Evolutionary conservation across 805 yeast species (phyloP), one percentile per base, ranked within the genome.

Genomic region (Teunomyces funiuensis): DNA sequence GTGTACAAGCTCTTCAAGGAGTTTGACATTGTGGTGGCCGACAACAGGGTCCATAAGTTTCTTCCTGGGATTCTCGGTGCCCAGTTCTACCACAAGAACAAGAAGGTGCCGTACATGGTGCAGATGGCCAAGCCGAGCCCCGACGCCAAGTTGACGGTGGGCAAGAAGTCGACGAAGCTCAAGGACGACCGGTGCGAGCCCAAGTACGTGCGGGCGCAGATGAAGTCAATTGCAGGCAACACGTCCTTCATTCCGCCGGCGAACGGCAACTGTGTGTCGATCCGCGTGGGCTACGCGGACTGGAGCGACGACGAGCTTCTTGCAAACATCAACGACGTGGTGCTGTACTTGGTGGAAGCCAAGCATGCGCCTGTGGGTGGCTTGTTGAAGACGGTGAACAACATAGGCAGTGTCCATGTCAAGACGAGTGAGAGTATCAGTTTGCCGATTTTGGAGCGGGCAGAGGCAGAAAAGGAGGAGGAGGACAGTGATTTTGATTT

Each of bases 381-480:
- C 2, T 55, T 79, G 3, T 57, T 81, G 20, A 66, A 66, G 42
- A 73, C 65, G 1, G 43, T 71, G 15, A 63, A 66, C 13, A 73
- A 72, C 28, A 64, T 85, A 9, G 69, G 60, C 9, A 76, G 74
- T 18, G 60, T 83, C 11, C 79, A 79, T 52, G 66, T 85, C 29
- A 85, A 84, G 60, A 81, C 88, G 0, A 71, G 78, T 34, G 83
- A 79, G 29, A 83, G 90, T 60, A 70, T 74, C 13, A 78, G 86
- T 58, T 63, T 85, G 50, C 91, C 90, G 1, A 64, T 83, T 16
- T 25, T 39, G 29, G 43, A 17, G 11, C 31, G 40, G 27, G 44
- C 34, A 16, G 42, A 38, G 23, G 37, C 20, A 17, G 42, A 39
- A 6, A 53, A 46, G 2, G 54, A 43, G 4, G 56, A 53, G 25